A percentile compares a stretch with the other conserved stretches of the same genome.
Conservation (phyloP, 1,284 basidiomycete genomes). For the Naganishia sp. region DNA sequence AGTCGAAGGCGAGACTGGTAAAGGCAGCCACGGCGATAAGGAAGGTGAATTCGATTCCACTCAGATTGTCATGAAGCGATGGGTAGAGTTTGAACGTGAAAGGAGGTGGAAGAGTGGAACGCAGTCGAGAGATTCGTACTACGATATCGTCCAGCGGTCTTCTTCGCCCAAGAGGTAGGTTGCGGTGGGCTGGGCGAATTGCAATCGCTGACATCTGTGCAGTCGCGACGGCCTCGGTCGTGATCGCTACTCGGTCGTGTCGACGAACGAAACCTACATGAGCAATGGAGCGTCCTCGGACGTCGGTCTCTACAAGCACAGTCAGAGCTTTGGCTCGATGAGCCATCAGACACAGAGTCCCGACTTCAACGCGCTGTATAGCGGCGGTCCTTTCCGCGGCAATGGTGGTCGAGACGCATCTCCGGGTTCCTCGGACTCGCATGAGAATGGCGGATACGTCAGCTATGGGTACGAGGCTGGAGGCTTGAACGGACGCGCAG, state of each 20-base stretch:
- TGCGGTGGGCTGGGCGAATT: conserved; percentile 6
- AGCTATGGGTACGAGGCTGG: conserved; percentile 20
- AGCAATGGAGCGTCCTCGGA: conserved; percentile 51
- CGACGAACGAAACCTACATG: conserved; percentile 68
- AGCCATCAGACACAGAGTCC: conserved; percentile 55
- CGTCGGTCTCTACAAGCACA: conserved; percentile 46
- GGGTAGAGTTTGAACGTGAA: conserved; percentile 97
- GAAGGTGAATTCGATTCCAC: conserved; percentile 94
- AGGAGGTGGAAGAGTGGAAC: conserved; percentile 86
- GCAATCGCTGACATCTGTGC: conserved; percentile 25
- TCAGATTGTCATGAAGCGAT: conserved; percentile 97
- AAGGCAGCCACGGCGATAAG: conserved; percentile 78
- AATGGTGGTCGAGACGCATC: conserved; percentile 44
- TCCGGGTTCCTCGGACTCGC: conserved; percentile 48
- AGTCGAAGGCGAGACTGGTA: conserved; percentile 68
- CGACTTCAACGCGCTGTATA: conserved; percentile 59
- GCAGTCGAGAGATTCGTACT: conserved; percentile 73
- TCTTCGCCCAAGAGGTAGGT: conserved; percentile 64
- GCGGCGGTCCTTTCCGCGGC: conserved; percentile 39
- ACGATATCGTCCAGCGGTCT: conserved; percentile 47
- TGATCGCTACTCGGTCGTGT: conserved; percentile 73
- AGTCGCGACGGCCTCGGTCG: conserved; percentile 55
- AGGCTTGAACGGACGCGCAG: conserved; percentile 16
- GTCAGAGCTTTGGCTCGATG: conserved; percentile 49
- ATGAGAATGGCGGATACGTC: conserved; percentile 31